Evolutionary conservation across 805 yeast genomes (phyloP), one percentile per base, ranked within the genome.

Genomic region (Wickerhamomyces queroliae): DNA sequence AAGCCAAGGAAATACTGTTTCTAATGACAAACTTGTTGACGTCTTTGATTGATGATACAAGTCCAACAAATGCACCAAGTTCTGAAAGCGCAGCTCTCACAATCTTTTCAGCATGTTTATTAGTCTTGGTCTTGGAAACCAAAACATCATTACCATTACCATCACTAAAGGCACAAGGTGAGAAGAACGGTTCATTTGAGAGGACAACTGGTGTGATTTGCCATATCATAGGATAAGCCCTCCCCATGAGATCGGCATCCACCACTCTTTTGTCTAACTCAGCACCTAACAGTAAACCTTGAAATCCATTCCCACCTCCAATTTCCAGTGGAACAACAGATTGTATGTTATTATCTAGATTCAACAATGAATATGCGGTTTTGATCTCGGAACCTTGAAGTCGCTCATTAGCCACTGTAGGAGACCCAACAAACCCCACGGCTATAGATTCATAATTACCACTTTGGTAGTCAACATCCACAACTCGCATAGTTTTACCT

Each of bases 181-280:
- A 53, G 44, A 44, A 59, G 17, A 44, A 35, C 7, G 38, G 22
- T 11, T 42, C 49, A 7, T 52, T 47, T 16, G 43, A 52, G 21
- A 42, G 39, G 4, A 55, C 62, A 19, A 53, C 54, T 6, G 74
- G 71, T 6, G 63, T 47, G 10, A 63, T 64, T 45, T 70, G 75
- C 63, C 66, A 67, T 21, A 54, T 58, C 25, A 68, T 67, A 2
- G 74, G 74, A 48, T 67, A 65, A 12, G 74, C 75, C 44, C 75
- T 56, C 7, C 75, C 75, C 75, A 70, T 70, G 31, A 67, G 47
- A 44, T 70, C 75, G 17, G 58, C 54, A 46, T 63, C 68, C 17
- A 67, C 50, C 12, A 62, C 58, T 23, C 62, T 62, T 24, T 56
- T 40, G 29, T 54, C 46, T 31, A 60, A 43, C 36, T 55, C 53